Evolutionary conservation across 495 filamentous ascomycete species (phyloP).

Genomic region (Jackrogersella minutella): DNA sequence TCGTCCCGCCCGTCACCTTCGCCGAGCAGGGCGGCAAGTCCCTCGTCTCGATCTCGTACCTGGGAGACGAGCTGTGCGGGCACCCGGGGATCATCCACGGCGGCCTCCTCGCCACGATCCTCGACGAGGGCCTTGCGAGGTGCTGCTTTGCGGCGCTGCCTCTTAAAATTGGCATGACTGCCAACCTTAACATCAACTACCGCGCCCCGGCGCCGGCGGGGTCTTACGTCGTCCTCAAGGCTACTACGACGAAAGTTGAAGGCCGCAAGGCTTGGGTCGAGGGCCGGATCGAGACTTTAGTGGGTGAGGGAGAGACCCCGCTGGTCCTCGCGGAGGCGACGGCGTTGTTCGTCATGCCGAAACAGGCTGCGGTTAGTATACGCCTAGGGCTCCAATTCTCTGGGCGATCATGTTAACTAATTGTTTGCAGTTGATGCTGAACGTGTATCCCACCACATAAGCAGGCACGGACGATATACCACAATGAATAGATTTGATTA

Average conservation of each 20-base stretch:
- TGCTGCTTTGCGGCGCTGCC: conserved; percentile 93
- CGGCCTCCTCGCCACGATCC: conserved; percentile 86
- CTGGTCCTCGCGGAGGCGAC: conserved; percentile 77
- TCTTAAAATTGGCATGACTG: conserved; percentile 88
- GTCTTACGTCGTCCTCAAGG: conserved; percentile 79
- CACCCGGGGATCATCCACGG: conserved; percentile 94
- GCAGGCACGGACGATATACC: background rate
- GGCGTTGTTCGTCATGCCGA: conserved; percentile 90
- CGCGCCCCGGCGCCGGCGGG: conserved; percentile 77
- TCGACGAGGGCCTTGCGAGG: conserved; percentile 90
- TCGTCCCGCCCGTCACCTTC: conserved; percentile 84
- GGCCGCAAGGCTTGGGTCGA: conserved; percentile 97
- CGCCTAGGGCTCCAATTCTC: background rate
- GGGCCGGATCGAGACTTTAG: conserved; percentile 86
- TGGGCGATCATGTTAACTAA: conserved; percentile 2
- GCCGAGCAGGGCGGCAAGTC: conserved; percentile 73
- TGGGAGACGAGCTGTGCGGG: conserved; percentile 85
- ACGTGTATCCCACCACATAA: conserved; percentile 50
- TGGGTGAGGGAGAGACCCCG: conserved; percentile 64
- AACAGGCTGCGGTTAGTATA: conserved; percentile 73
- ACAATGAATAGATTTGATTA: conserved; percentile 23
- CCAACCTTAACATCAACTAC: conserved; percentile 91
- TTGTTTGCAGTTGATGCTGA: conserved; percentile 50
- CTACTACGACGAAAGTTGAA: conserved; percentile 85
- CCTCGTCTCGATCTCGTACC: conserved; percentile 77